These are phyloP conservation scores for Wickerhamiella nectarea DNA, from an alignment of 805 yeast genomes.

Conservation along the genomic window DNA sequence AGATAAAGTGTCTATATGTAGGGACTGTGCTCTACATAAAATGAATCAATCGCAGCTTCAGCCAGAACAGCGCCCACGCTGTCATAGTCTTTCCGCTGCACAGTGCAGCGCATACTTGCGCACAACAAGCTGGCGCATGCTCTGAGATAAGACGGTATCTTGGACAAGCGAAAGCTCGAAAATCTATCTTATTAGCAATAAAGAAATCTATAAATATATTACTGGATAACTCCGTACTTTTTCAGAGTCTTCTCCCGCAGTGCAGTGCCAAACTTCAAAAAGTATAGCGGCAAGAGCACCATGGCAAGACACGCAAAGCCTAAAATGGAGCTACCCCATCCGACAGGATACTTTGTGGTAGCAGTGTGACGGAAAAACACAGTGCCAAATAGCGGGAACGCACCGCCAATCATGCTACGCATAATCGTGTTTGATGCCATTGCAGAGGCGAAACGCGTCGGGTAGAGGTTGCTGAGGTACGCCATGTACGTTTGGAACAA, in stretches of 20 bases:
- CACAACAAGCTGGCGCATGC: no score
- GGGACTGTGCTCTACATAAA: no score
- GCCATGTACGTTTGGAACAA: conserved; percentile 41
- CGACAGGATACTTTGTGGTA: conserved; percentile 25
- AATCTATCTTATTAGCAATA: no score
- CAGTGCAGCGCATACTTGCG: no score
- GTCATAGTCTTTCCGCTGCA: no score
- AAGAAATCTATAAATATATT: no score
- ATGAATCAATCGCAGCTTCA: no score
- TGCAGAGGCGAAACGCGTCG: conserved; percentile 24
- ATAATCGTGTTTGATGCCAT: conserved; percentile 49
- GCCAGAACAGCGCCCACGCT: no score
- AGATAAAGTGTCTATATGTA: no score
- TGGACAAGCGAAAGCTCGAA: no score
- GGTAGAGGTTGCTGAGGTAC: conserved; percentile 22
- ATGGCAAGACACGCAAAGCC: conserved; percentile 34
- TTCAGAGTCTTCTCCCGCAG: conserved; percentile 9
- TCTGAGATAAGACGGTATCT: no score
- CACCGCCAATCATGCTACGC: conserved; percentile 43
- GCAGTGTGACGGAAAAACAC: conserved; percentile 37
- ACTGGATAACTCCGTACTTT: neutral
- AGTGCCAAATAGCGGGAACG: conserved; percentile 50
- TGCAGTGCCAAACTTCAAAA: conserved; percentile 34
- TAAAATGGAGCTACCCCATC: conserved; percentile 41
- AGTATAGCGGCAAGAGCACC: conserved; percentile 38